phyloP scores from a whole-genome alignment of 257 asterid species.

The Sherardia arvensis region DNA sequence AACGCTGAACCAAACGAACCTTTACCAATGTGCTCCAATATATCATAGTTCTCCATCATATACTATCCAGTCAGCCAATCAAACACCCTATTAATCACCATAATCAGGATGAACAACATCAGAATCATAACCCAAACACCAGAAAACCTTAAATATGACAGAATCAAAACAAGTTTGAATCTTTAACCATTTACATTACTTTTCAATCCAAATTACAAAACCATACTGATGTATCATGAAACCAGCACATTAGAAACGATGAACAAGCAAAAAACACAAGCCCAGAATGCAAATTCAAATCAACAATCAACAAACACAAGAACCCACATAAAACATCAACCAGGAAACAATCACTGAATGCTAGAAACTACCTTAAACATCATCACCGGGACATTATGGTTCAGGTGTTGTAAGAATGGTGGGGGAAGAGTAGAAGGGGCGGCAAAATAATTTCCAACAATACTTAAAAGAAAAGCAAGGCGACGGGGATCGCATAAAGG shows the following conservation, averaged over 20 bases:
- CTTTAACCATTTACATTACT: background rate
- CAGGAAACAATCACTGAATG: background rate
- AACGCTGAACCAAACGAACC: slow-evolving; percentile 96
- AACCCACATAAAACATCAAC: background rate
- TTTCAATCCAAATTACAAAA: background rate
- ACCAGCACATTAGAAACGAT: background rate
- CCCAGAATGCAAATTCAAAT: background rate
- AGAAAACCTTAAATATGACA: background rate
- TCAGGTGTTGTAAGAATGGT: background rate
- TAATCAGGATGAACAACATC: background rate
- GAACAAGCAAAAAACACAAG: background rate
- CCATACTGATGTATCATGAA: background rate
- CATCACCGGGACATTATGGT: background rate
- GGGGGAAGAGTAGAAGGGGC: slow-evolving; percentile 5
- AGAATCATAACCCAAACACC: background rate
- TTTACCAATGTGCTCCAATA: slow-evolving; percentile 92
- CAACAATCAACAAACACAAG: background rate
- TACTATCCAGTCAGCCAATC: slow-evolving; percentile 7
- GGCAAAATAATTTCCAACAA: slow-evolving; percentile 8
- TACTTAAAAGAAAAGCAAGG: slow-evolving; percentile 7
- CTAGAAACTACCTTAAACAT: background rate
- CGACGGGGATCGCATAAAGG: slow-evolving; percentile 1
- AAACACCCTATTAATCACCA: background rate
- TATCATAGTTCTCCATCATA: slow-evolving; percentile 75
- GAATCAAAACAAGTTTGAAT: background rate